Percentiles rank a stretch among this genome's conserved stretches.
These are phyloP conservation scores for Collybiopsis confluens DNA, from an alignment of 768 basidiomycete species.

Conservation along the genomic window DNA sequence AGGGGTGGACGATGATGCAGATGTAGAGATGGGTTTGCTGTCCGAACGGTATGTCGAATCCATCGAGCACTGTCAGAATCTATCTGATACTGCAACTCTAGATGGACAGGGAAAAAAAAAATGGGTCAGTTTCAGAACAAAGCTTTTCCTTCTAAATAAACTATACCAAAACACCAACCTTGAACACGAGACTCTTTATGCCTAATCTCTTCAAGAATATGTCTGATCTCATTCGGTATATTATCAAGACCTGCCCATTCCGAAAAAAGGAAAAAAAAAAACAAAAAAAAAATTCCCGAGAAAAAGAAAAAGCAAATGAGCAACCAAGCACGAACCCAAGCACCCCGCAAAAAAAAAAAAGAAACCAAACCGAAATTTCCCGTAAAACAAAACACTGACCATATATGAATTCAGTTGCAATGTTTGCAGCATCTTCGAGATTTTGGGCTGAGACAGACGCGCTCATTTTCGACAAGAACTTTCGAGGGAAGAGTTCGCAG, in stretches of 20 bases:
- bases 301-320: no score
- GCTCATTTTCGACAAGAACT: neutral
- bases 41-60: constrained; percentile 42
- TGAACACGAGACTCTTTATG: constrained; percentile 38
- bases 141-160: no score
- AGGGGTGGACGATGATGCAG: constrained; percentile 22
- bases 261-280: neutral
- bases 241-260: constrained; percentile 51
- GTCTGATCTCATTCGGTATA: constrained; percentile 47
- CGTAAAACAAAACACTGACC: constrained; percentile 31
- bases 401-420: constrained; percentile 55
- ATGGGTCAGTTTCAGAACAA: no score
- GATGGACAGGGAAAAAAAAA: neutral
- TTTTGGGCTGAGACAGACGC: constrained; percentile 25
- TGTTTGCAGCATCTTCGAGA: constrained; percentile 48
- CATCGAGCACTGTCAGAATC: constrained; percentile 45
- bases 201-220: constrained; percentile 49
- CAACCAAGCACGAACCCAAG: no score
- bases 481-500: no score
- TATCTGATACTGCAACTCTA: constrained; percentile 49
- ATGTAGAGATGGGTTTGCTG: constrained; percentile 11
- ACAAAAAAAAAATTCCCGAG: neutral
- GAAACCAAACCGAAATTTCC: neutral
- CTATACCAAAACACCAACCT: constrained; percentile 25
- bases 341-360: neutral